Evolutionary conservation across 2,329 filamentous ascomycete species (phyloP), one percentile per base, ranked within the genome.

Genomic region (Fusarium brevicatenulatum): DNA sequence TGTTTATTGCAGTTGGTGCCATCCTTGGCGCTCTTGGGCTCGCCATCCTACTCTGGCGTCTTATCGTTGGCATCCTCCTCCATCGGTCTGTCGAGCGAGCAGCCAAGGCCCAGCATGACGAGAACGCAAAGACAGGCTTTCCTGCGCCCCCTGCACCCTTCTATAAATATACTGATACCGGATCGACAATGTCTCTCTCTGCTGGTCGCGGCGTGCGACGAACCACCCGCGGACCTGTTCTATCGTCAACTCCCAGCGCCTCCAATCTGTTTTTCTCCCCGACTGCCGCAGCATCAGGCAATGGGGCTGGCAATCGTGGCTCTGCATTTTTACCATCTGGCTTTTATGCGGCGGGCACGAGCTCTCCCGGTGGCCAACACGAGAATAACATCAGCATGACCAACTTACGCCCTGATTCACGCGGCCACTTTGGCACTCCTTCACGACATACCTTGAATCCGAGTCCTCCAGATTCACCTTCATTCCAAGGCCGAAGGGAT

Each of bases 1-100:
- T 99, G 66, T 99, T 99, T 84, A 99, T 99, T 77, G 92, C 91
- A 28, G 96, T 98, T 2, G 96, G 96, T 50, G 93, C 95, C 32
- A 92, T 94, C 34, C 89, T 99, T 11, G 96, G 94, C 21, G 92
- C 95, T 73, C 90, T 98, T 72, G 94, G 91, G 16, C 85, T 94
- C 13, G 91, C 91, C n/a, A 90, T 98, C 49, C 87, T 99, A 18
- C 87, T 92, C 65, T 99, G 96, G 96, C 93, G 95, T 68, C 91
- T 88, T 56, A 88, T 98, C 63, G 91, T 98, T 66, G 95, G 93
- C 68, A 97, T 94, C 88, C 92, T 95, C 46, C 90, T 99, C 66
- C 95, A 98, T 82, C 93, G 95, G 66, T 96, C 93, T 40, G 95
- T 98, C 66, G 93, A 93, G 80, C 92, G 92, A 73, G 94, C 95